Conservation (phyloP, 106 monocot species). For the Platanthera zijinensis region DNA sequence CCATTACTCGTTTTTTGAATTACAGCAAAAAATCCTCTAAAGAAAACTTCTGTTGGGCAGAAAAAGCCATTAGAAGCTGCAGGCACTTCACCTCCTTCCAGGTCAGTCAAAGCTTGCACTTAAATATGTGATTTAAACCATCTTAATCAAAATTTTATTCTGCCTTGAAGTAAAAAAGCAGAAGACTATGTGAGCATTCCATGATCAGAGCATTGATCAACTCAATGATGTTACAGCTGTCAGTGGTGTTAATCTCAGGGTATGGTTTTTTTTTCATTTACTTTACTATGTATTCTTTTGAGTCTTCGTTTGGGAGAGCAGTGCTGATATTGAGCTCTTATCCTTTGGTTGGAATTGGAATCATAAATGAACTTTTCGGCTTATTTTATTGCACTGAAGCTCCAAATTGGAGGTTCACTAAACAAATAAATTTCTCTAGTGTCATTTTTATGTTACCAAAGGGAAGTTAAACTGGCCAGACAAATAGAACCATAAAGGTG, state of each 20-base stretch:
- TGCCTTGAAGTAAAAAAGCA: constrained; percentile 72
- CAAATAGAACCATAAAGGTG: too few relatives aligned
- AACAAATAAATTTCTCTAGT: too few relatives aligned
- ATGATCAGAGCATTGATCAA: constrained; percentile 87
- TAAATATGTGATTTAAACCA: not conserved
- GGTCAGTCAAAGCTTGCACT: constrained; percentile 9
- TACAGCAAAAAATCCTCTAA: constrained; percentile 28
- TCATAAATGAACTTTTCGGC: too few relatives aligned
- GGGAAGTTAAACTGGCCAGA: too few relatives aligned
- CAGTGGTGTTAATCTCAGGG: constrained; percentile 88
- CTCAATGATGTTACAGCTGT: constrained; percentile 97
- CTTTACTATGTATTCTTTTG: constrained; percentile 1
- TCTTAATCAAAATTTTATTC: not conserved
- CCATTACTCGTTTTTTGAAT: constrained; percentile 15
- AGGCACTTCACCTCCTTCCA: constrained; percentile 22
- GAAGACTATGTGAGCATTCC: constrained; percentile 60
- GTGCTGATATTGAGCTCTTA: too few relatives aligned
- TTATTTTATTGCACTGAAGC: too few relatives aligned
- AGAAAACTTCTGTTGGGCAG: constrained; percentile 40
- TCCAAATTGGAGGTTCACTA: too few relatives aligned
- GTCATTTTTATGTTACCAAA: too few relatives aligned
- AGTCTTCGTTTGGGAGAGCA: not conserved
- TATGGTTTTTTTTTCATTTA: constrained; percentile 16
- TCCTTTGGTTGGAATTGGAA: too few relatives aligned
- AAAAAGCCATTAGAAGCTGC: constrained; percentile 46